phyloP scores from a whole-genome alignment of 129 eudicot species.

The sunflower (Helianthus annuus) region DNA sequence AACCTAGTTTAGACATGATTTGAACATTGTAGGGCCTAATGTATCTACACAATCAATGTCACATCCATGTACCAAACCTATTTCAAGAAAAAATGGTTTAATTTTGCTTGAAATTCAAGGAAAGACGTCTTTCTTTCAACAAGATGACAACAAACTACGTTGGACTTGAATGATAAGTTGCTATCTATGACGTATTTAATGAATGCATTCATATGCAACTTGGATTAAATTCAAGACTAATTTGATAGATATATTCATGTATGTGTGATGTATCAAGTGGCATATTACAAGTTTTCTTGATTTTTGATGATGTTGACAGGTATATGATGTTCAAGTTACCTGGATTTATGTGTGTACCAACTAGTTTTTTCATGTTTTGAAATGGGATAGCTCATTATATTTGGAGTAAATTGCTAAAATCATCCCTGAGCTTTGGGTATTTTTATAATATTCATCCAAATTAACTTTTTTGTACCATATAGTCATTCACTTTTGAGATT shows the following conservation, averaged over 20 bases:
- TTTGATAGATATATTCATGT: constrained; percentile 1
- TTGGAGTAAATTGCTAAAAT: no score
- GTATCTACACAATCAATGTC: background rate
- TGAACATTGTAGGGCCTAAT: background rate
- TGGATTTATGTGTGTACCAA: background rate
- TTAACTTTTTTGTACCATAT: no score
- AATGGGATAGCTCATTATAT: no score
- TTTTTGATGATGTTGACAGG: constrained; percentile 2
- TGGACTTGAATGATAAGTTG: background rate
- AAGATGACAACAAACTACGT: background rate
- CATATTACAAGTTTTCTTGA: background rate
- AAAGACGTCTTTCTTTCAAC: background rate
- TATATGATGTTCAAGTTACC: background rate
- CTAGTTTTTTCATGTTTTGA: background rate
- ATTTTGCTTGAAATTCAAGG: background rate
- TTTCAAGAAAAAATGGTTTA: background rate
- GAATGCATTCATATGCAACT: background rate
- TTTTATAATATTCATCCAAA: no score
- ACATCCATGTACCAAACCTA: constrained; percentile 7
- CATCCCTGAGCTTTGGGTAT: no score
- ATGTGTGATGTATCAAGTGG: constrained; percentile 7
- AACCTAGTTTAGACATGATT: background rate
- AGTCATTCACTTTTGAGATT: no score
- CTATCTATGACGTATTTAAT: background rate
- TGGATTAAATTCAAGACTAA: background rate